Evolutionary conservation across 768 basidiomycete species (phyloP).

Genomic region (Tricholoma sp.): DNA sequence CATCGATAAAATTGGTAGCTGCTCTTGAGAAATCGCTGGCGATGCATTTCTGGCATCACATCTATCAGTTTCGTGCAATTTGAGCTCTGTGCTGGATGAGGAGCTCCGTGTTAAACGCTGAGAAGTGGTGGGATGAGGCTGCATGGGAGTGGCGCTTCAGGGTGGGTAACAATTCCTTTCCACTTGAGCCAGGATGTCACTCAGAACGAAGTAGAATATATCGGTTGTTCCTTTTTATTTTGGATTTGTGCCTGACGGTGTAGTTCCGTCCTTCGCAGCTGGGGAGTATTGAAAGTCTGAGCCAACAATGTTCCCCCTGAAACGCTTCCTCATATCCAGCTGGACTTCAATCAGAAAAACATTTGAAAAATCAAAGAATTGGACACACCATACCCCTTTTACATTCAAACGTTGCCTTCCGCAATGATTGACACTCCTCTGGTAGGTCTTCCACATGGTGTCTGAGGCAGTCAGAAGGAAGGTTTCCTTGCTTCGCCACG

Average conservation of each 20-base stretch:
- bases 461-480: slow-evolving; percentile 85
- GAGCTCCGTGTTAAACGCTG: neutral
- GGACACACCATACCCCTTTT: slow-evolving; percentile 82
- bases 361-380: neutral
- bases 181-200: neutral
- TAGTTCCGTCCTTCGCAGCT: slow-evolving; percentile 14
- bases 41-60: too few species aligned
- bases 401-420: slow-evolving; percentile 85
- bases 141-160: neutral
- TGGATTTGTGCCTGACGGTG: slow-evolving; percentile 9
- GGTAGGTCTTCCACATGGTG: slow-evolving; percentile 74
- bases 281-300: slow-evolving; percentile 43
- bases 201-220: neutral
- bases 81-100: neutral
- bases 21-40: too few species aligned
- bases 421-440: slow-evolving; percentile 70
- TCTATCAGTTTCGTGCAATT: neutral
- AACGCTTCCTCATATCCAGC: slow-evolving; percentile 84
- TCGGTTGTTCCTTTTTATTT: slow-evolving; percentile 5
- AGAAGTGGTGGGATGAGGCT: neutral
- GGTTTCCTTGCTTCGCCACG: slow-evolving; percentile 67
- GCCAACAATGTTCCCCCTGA: slow-evolving; percentile 67
- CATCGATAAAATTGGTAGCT: too few species aligned
- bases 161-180: neutral
- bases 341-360: slow-evolving; percentile 19